Evolutionary conservation across 106 monocot genomes (phyloP).

Genomic region (Phalaenopsis equestris): DNA sequence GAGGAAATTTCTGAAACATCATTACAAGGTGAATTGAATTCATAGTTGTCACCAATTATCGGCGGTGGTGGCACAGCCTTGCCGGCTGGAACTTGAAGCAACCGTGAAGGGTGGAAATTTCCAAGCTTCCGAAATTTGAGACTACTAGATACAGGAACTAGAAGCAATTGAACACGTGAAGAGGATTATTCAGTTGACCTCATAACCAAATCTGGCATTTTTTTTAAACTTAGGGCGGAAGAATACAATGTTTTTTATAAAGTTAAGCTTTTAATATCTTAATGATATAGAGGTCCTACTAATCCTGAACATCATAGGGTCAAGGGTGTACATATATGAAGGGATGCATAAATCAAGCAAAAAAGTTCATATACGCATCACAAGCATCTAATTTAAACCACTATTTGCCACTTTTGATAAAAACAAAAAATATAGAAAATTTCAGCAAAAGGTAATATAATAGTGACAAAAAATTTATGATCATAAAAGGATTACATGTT

Average conservation of each 20-base stretch:
- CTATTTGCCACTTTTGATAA: too few species aligned
- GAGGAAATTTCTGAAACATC: slow-evolving; percentile 2
- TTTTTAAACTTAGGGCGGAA: not conserved
- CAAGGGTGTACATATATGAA: too few species aligned
- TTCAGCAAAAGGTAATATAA: too few species aligned
- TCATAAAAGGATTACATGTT: too few species aligned
- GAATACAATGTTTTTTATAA: not conserved
- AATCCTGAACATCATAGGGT: too few species aligned
- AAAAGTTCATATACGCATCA: too few species aligned
- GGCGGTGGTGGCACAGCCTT: not conserved
- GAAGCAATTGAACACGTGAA: not conserved
- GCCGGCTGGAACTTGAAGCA: not conserved
- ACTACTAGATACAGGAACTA: not conserved
- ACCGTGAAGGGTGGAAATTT: not conserved
- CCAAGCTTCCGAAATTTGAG: not conserved
- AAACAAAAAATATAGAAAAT: too few species aligned
- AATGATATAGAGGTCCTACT: too few species aligned
- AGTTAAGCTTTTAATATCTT: not conserved
- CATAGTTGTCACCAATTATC: not conserved
- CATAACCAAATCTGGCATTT: not conserved
- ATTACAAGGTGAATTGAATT: not conserved
- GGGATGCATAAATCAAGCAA: too few species aligned
- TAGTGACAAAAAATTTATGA: too few species aligned
- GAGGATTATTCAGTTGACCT: not conserved
- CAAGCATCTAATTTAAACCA: too few species aligned